These are phyloP conservation scores for Canavalia ensiformis DNA, from an alignment of 306 rosid genomes.

Conservation along the genomic window DNA sequence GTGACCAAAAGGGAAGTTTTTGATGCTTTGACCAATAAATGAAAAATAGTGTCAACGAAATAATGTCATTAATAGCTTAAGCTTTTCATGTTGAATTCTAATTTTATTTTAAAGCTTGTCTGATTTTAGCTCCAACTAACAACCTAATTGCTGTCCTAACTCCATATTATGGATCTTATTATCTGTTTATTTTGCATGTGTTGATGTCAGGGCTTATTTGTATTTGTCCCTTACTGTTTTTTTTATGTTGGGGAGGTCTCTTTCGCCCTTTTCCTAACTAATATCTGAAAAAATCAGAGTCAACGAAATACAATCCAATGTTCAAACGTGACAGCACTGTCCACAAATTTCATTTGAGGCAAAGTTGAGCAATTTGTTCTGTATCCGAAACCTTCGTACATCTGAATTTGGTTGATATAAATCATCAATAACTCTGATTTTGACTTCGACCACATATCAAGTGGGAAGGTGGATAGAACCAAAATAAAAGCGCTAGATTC, in stretches of 20 bases:
- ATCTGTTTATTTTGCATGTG: not conserved
- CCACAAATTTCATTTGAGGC: not conserved
- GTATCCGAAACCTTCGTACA: conserved; percentile 43
- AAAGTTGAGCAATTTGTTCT: conserved; percentile 44
- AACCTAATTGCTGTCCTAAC: conserved; percentile 1
- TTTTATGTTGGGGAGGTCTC: not conserved
- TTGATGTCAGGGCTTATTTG: not conserved
- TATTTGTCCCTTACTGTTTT: not conserved
- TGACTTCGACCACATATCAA: conserved; percentile 29
- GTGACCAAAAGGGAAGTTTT: not conserved
- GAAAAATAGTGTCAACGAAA: not conserved
- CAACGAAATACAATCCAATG: conserved; percentile 21
- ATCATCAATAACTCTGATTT: conserved; percentile 30
- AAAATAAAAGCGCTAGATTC: conserved; percentile 25
- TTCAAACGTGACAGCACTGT: conserved; percentile 32
- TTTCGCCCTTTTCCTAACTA: not conserved
- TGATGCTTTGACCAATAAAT: not conserved
- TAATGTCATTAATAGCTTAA: not conserved
- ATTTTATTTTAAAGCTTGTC: not conserved
- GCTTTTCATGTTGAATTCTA: not conserved
- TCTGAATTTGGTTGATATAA: conserved; percentile 55
- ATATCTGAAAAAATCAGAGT: not conserved
- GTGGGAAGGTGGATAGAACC: conserved; percentile 22
- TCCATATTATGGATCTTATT: not conserved
- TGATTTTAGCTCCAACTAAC: not conserved